phyloP scores from a whole-genome alignment of 2,329 filamentous ascomycete species.

The Neodidymelliopsis sp. region DNA sequence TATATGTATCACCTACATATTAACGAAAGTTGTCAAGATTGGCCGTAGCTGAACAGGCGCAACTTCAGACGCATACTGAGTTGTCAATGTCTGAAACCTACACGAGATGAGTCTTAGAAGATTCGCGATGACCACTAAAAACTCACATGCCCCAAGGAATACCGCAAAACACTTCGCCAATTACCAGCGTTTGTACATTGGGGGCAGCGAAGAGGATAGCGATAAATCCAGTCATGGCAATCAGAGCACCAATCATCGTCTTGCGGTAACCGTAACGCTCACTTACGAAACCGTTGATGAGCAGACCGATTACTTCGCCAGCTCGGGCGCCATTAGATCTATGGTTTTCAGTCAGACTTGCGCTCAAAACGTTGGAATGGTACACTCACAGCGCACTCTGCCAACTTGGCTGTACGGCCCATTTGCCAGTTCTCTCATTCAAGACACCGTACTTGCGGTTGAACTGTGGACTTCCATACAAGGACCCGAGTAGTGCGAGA shows the following conservation, averaged over 20 bases:
- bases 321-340: slow-evolving; percentile 54
- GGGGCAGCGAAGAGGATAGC: slow-evolving; percentile 57
- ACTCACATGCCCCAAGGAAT: slow-evolving; percentile 52
- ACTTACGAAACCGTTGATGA: slow-evolving; percentile 54
- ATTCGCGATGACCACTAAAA: background rate
- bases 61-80: slow-evolving; percentile 63
- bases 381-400: slow-evolving; percentile 51
- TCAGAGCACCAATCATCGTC: slow-evolving; percentile 53
- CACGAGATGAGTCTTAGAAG: background rate
- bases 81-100: slow-evolving; percentile 54
- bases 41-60: slow-evolving; percentile 72
- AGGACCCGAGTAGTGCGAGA: slow-evolving; percentile 78
- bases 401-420: slow-evolving; percentile 52
- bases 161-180: slow-evolving; percentile 55
- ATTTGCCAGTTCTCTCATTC: slow-evolving; percentile 45
- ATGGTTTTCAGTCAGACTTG: background rate
- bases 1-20: slow-evolving; percentile 56
- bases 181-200: slow-evolving; percentile 50
- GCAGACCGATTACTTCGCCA: slow-evolving; percentile 54
- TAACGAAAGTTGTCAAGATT: slow-evolving; percentile 66
- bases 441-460: slow-evolving; percentile 52
- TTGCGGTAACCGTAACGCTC: slow-evolving; percentile 55
- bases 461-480: slow-evolving; percentile 63
- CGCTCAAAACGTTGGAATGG: too few relatives aligned
- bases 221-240: slow-evolving; percentile 51